Conservation (phyloP, 1,139 yeast species). For the Chernovozyma sophiae-reginae region DNA sequence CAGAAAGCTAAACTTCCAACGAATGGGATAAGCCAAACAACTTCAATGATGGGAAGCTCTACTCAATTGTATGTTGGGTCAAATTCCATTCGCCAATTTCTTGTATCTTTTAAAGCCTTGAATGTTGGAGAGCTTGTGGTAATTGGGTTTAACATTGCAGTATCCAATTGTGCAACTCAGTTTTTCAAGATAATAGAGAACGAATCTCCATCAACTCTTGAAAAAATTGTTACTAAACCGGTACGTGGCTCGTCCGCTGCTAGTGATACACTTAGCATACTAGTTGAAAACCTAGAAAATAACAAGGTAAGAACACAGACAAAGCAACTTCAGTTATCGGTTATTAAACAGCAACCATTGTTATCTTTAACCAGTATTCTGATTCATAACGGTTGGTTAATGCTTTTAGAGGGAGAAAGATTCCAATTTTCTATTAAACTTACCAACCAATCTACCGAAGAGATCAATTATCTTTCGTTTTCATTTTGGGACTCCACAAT, state of each 20-base stretch:
- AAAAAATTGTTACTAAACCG: not conserved
- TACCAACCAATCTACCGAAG: conserved; percentile 53
- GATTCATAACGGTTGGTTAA: conserved; percentile 62
- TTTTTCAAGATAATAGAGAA: conserved; percentile 27
- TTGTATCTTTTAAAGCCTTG: conserved; percentile 34
- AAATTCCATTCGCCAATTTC: conserved; percentile 26
- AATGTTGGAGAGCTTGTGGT: conserved; percentile 28
- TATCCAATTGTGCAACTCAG: conserved; percentile 29
- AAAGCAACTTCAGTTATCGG: conserved; percentile 14
- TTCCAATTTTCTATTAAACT: conserved; percentile 48
- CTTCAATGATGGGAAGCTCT: not conserved
- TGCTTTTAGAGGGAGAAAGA: conserved; percentile 79
- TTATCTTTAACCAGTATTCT: conserved; percentile 51
- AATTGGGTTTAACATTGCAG: conserved; percentile 26
- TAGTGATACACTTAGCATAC: conserved; percentile 9
- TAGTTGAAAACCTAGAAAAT: conserved; percentile 18
- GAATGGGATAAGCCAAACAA: not conserved
- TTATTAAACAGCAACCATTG: conserved; percentile 65
- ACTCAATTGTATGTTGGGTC: conserved; percentile 19
- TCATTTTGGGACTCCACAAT: conserved; percentile 73
- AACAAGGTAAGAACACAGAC: conserved; percentile 19
- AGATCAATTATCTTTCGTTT: conserved; percentile 55
- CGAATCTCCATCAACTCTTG: conserved; percentile 12
- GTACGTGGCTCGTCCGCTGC: not conserved
- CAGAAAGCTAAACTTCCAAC: not conserved